Percentiles rank a stretch among this genome's conserved stretches.
These are phyloP conservation scores for Acanthamoeba royreba DNA, from an alignment of 208 protist genomes.

Conservation along the genomic window DNA sequence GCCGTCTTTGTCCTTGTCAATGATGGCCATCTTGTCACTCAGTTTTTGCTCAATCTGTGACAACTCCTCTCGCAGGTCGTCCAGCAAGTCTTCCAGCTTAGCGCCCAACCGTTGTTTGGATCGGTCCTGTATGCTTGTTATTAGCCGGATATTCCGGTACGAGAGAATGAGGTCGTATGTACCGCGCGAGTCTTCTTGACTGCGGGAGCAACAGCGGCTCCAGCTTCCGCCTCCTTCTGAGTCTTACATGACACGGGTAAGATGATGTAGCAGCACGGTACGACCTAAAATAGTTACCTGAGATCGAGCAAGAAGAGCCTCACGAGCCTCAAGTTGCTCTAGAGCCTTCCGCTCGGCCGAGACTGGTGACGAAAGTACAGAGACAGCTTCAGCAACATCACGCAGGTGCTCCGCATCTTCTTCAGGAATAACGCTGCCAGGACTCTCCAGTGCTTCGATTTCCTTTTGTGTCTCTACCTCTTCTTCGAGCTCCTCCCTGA, in stretches of 20 bases:
- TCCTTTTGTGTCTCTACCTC: background rate
- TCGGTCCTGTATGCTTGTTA: background rate
- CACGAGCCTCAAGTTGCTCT: constrained; percentile 4
- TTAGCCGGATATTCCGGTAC: background rate
- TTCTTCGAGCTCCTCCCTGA: constrained; percentile 34
- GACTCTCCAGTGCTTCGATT: constrained; percentile 15
- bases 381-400: background rate
- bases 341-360: constrained; percentile 1
- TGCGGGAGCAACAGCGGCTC: background rate
- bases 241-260: background rate
- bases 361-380: background rate
- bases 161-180: background rate
- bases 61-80: background rate
- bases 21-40: constrained; percentile 21
- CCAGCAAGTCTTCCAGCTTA: constrained; percentile 11
- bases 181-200: background rate
- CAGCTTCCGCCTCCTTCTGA: too few relatives aligned
- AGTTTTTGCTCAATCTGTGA: background rate
- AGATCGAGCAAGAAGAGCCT: background rate
- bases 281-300: too few relatives aligned
- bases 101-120: background rate
- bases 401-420: constrained; percentile 10
- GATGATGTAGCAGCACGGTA: too few relatives aligned
- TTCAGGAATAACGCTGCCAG: constrained; percentile 13
- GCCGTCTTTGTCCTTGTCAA: constrained; percentile 41